Evolutionary conservation across 78 protist species (phyloP).

Genomic region (Emiliania huxleyi): DNA sequence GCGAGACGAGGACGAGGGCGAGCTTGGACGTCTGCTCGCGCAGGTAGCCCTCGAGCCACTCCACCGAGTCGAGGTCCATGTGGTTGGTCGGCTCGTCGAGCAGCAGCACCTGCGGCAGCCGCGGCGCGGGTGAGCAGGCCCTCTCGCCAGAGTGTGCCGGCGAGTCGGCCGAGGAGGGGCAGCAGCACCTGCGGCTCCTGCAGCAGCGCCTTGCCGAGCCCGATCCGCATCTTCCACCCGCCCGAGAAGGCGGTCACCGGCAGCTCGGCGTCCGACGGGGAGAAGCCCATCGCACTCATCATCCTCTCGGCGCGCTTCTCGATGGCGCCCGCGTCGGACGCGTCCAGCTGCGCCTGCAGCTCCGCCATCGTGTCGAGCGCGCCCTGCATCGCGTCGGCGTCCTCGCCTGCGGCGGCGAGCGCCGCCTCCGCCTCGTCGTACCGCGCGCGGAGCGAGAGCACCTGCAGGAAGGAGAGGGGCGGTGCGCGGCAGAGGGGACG

Average conservation of each 20-base stretch:
- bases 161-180: too few species aligned
- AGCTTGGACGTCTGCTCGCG: not conserved
- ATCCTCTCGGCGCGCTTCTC: not conserved
- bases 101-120: slow-evolving; percentile 37
- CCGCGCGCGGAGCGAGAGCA: not conserved
- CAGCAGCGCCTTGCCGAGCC: slow-evolving; percentile 51
- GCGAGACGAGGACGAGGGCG: slow-evolving; percentile 30
- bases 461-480: too few species aligned
- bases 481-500: too few species aligned
- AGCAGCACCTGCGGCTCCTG: not conserved
- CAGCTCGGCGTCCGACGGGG: not conserved
- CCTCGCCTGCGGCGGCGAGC: not conserved
- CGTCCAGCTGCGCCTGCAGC: not conserved
- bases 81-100: slow-evolving; percentile 62
- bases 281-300: slow-evolving; percentile 5
- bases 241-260: slow-evolving; percentile 39
- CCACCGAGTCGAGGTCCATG: slow-evolving; percentile 39
- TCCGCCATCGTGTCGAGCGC: not conserved
- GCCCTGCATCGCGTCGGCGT: slow-evolving; percentile 33
- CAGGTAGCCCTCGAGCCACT: slow-evolving; percentile 52
- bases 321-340: not conserved
- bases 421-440: not conserved
- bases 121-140: too few species aligned
- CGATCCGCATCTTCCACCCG: slow-evolving; percentile 68
- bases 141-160: too few species aligned